Base-by-base conservation (phyloP, 139 green algal species). In the Closterium sp. region DNA sequence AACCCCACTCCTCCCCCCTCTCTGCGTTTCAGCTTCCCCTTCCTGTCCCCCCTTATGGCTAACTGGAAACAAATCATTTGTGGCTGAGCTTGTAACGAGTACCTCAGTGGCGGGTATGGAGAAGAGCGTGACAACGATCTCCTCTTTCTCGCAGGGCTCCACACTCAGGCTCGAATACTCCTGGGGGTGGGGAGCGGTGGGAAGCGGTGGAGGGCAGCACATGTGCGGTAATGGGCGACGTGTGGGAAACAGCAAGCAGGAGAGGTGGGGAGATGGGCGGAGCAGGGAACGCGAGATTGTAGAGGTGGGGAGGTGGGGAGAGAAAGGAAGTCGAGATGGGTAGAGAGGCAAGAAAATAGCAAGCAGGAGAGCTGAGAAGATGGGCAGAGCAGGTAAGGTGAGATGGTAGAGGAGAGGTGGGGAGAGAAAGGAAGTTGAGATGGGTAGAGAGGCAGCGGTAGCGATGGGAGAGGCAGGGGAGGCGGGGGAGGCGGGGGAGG, bases 141-240 rank as follows among this genome's bases (percentile, higher is more conserved):
- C 34, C 30, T 85, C 31, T 3, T 17, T 31, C 29, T 89, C 89
- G 19, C 28, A 88, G 6, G 88, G 70, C 38, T 95, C 94, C 30
- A 94, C 89, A 32, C 34, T 91, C 31, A 96, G 42, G 27, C 90
- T 95, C 27, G 88, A 87, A 30, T 95, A 93, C 94, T 96, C 94
- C 90, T 91, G 73, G 62, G 62, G 27, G 62, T 28, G 62, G 62
- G 62, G 62, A 79, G 62, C 17, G 50, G 11, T 19, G 50, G 10
- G 50, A 10, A 24, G 17, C 13, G 62, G 19, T 22, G 19, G 19
- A 13, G 62, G 62, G 62, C 17, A 24, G 62, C 17, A 24, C 13
- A 79, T 79, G 62, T 50, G 11, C 13, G 13, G 27, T 27, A 13
- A 27, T 79, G 62, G 62, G 38, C 38, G 13, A 50, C 13, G 38